Percentiles rank a stretch among this genome's conserved stretches.
These are phyloP conservation scores for Endoconidiophora polonica DNA, from an alignment of 2,329 filamentous ascomycete species.

Conservation along the genomic window DNA sequence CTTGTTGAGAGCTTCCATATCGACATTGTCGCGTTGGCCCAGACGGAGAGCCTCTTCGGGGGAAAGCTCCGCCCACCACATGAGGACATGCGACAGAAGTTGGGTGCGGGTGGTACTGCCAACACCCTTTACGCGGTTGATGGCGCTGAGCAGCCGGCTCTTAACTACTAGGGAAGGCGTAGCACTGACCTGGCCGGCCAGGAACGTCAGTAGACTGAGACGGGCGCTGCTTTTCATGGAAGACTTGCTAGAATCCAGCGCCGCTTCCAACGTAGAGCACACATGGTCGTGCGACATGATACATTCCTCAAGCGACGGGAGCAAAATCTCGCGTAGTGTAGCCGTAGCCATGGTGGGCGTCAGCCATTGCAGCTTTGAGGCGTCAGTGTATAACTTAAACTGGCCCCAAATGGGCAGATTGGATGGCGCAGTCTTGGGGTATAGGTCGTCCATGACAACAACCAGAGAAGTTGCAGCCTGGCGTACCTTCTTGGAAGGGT, in stretches of 20 bases:
- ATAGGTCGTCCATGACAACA: constrained; percentile 35
- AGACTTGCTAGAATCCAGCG: constrained; percentile 26
- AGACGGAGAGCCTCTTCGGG: constrained; percentile 32
- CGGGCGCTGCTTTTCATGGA: constrained; percentile 44
- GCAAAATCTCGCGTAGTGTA: constrained; percentile 48
- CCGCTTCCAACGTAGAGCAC: constrained; percentile 36
- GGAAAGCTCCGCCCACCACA: constrained; percentile 46
- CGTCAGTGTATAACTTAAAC: constrained; percentile 47
- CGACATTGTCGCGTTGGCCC: constrained; percentile 25
- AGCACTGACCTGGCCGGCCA: constrained; percentile 54
- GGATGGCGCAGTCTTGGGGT: constrained; percentile 23
- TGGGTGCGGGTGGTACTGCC: constrained; percentile 53
- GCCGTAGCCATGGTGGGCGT: constrained; percentile 38
- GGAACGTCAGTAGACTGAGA: constrained; percentile 48
- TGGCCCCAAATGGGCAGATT: constrained; percentile 38
- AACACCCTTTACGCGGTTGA: constrained; percentile 58
- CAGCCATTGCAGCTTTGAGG: constrained; percentile 39
- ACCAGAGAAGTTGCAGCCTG: constrained; percentile 56
- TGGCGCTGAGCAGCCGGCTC: constrained; percentile 48
- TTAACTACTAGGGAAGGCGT: constrained; percentile 58
- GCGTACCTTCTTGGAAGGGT: constrained; percentile 60
- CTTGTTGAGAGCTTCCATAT: constrained; percentile 25
- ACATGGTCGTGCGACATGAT: constrained; percentile 63
- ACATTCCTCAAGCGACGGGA: constrained; percentile 70
- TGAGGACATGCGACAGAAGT: constrained; percentile 57